Conservation (phyloP, 495 filamentous ascomycete species). For the Articulospora tetracladia region DNA sequence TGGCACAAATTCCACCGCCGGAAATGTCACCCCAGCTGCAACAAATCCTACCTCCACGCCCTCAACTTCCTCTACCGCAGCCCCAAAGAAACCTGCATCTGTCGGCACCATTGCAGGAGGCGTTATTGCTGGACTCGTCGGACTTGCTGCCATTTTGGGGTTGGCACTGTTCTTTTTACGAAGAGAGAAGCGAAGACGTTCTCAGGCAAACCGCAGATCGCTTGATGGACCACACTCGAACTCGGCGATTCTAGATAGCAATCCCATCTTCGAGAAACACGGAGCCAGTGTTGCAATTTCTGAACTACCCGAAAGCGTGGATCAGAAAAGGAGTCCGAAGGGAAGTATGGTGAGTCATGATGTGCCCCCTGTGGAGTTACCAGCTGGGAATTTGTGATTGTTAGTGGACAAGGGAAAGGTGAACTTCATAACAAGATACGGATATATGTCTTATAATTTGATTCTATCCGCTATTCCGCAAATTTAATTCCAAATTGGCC, state of each 20-base stretch:
- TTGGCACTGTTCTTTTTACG: not conserved
- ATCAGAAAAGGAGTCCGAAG: not conserved
- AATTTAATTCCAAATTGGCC: too few relatives aligned
- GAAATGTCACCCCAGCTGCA: not conserved
- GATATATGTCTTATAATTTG: too few relatives aligned
- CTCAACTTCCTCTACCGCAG: not conserved
- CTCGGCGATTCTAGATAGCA: not conserved
- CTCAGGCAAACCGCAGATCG: not conserved
- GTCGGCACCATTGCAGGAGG: slow-evolving; percentile 2
- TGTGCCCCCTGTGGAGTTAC: not conserved
- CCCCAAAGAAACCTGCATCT: not conserved
- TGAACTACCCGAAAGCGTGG: not conserved
- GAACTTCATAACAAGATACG: too few relatives aligned
- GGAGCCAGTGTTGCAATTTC: not conserved
- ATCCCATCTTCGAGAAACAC: not conserved
- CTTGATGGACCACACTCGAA: not conserved
- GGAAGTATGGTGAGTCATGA: not conserved
- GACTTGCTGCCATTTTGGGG: not conserved
- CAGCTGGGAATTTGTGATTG: not conserved
- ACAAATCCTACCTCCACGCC: not conserved
- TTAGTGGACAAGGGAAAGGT: too few relatives aligned
- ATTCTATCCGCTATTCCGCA: too few relatives aligned
- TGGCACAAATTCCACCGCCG: not conserved
- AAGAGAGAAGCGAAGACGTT: not conserved
- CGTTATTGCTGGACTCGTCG: not conserved